Evolutionary conservation across 2,329 filamentous ascomycete genomes (phyloP), one percentile per base, ranked within the genome.

Genomic region (Claviceps quebecensis): DNA sequence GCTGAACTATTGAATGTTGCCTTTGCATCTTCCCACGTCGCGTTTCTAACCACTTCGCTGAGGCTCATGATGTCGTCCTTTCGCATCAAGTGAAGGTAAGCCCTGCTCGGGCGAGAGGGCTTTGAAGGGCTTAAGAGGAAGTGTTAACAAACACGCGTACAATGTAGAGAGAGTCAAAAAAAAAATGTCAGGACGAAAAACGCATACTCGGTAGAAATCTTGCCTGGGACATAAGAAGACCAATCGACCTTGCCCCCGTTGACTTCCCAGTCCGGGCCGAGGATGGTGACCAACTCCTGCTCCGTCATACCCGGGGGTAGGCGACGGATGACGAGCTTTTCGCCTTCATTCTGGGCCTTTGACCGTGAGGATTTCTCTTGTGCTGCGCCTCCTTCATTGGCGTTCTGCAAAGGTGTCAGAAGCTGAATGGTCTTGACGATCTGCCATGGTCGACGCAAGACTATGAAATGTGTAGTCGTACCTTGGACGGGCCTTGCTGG

Each of bases 211-310:
- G 82, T 84, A 1, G 89, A 90, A 45, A 91, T 74, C 64, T 95
- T 95, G 53, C 78, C 78, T 2, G 66, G 59, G 6, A 68, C 66
- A 56, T 72, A 98, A 47, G 77, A 77, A 57, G 86, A 74, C 87
- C 87, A 96, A 65, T 95, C 90, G 13, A 94, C 80, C 63, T 83
- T 93, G 36, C 87, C 88, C 47, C 77, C 78, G n/a, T 86, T 86
- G 3, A 77, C 60, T 60, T 82, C 86, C 91, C 91, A 97, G 47
- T 89, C 84, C 1, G 83, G 76, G 4, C 89, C 90, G 13, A 96
- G 65, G 8, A 81, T 75, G 14, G 71, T 67, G 59, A 82, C 73
- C 56, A 94, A 91, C 61, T 98, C 93, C 1, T 75, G 67, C 61
- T 87, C 78, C 0, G 86, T 94, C 65, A 98, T 74, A 8, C 85